phyloP scores from a whole-genome alignment of 2,329 filamentous ascomycete species.

The Diplodia scrobiculata region DNA sequence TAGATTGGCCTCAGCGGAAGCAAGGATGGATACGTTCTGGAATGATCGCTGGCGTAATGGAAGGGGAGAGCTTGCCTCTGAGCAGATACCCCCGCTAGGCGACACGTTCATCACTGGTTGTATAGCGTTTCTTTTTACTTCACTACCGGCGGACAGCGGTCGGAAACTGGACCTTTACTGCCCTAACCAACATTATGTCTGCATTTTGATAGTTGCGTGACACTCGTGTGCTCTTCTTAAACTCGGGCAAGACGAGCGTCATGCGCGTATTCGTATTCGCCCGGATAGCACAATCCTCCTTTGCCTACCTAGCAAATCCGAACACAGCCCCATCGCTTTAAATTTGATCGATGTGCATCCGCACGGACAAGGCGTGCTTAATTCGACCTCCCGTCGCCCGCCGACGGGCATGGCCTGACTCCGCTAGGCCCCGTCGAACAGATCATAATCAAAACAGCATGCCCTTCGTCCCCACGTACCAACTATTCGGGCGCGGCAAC shows the following conservation, averaged over 20 bases:
- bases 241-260: not conserved
- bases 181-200: not conserved
- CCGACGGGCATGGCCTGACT: not conserved
- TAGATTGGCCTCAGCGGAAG: conserved; percentile 18
- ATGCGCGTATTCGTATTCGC: conserved; percentile 18
- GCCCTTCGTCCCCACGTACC: not conserved
- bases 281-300: not conserved
- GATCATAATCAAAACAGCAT: conserved; percentile 17
- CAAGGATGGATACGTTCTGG: conserved; percentile 6
- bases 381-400: not conserved
- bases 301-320: not conserved
- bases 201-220: not conserved
- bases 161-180: not conserved
- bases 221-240: not conserved
- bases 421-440: not conserved
- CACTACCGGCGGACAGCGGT: conserved; percentile 2
- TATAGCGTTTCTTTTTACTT: conserved; percentile 9
- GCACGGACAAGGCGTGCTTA: conserved; percentile 21
- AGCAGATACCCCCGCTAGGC: conserved; percentile 21
- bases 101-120: conserved; percentile 6
- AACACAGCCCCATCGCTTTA: not conserved
- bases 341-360: conserved; percentile 2
- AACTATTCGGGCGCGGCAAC: not conserved
- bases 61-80: conserved; percentile 9
- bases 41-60: conserved; percentile 5